Percentiles rank a stretch among this genome's conserved stretches.
phyloP scores from a whole-genome alignment of 805 yeast species.

The Cephaloascus fragrans region DNA sequence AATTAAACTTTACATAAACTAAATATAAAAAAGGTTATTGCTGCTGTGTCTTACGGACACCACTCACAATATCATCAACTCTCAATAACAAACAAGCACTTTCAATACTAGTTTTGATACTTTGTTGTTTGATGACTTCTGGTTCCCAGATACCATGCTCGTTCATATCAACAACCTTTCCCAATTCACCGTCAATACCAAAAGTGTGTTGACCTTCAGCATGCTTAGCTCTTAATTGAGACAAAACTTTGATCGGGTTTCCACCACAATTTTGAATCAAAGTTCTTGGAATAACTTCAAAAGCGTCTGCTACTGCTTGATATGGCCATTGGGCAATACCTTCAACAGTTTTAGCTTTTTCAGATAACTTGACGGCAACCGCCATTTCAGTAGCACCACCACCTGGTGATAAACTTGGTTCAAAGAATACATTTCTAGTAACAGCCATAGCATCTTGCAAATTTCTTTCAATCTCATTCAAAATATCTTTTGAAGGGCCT shows the following conservation, averaged over 20 bases:
- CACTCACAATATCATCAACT: constrained; percentile 96
- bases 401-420: constrained; percentile 94
- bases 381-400: constrained; percentile 99
- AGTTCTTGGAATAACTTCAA: constrained; percentile 97
- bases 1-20: too few relatives aligned
- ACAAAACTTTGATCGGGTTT: constrained; percentile 79
- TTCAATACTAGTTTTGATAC: constrained; percentile 96
- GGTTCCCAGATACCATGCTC: constrained; percentile 99
- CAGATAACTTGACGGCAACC: constrained; percentile 77
- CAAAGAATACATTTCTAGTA: constrained; percentile 87
- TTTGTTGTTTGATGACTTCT: constrained; percentile 93
- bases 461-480: constrained; percentile 94
- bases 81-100: constrained; percentile 90
- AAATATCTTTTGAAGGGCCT: constrained; percentile 94
- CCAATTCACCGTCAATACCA: constrained; percentile 93
- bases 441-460: constrained; percentile 98
- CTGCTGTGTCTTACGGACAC: constrained; percentile 53
- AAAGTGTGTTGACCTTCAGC: constrained; percentile 79
- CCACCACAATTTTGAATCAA: constrained; percentile 97
- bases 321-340: constrained; percentile 99
- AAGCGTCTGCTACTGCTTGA: constrained; percentile 97
- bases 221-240: constrained; percentile 92
- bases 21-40: too few relatives aligned
- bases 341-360: constrained; percentile 83
- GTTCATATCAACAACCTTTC: constrained; percentile 92